Percentiles rank a stretch among this genome's conserved stretches.
Evolutionary conservation across 768 basidiomycete genomes (phyloP).

Genomic region (Filobasidium wieringae): DNA sequence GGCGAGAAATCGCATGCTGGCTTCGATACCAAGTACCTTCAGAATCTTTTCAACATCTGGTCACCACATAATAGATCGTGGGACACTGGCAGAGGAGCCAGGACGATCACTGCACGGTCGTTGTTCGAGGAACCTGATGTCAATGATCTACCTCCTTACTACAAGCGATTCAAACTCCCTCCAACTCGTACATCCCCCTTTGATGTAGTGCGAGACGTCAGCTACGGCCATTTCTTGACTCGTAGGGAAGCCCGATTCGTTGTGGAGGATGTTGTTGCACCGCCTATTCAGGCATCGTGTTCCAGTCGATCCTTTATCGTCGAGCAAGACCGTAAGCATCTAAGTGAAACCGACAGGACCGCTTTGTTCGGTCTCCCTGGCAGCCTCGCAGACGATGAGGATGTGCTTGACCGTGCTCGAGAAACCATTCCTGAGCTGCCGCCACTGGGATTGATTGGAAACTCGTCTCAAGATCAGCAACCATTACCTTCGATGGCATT

Average conservation of each 20-base stretch:
- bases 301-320: constrained; percentile 57
- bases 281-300: constrained; percentile 62
- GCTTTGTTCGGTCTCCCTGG: constrained; percentile 75
- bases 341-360: constrained; percentile 61
- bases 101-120: not conserved
- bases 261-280: constrained; percentile 72
- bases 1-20: constrained; percentile 46
- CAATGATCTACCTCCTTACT: not conserved
- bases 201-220: not conserved
- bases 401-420: constrained; percentile 45
- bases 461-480: constrained; percentile 59
- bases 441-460: constrained; percentile 54
- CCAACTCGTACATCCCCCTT: not conserved
- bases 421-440: constrained; percentile 51
- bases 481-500: constrained; percentile 78
- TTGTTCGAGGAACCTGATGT: not conserved
- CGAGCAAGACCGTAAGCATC: constrained; percentile 21
- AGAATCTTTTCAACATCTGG: constrained; percentile 81
- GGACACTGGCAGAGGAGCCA: too few relatives aligned
- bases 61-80: constrained; percentile 66
- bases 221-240: constrained; percentile 53
- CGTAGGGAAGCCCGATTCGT: constrained; percentile 71
- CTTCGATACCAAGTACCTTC: constrained; percentile 48
- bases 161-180: not conserved
- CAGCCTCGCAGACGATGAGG: constrained; percentile 50